Evolutionary conservation across 306 rosid species (phyloP).

Genomic region (Oxytropis ochrocephala): DNA sequence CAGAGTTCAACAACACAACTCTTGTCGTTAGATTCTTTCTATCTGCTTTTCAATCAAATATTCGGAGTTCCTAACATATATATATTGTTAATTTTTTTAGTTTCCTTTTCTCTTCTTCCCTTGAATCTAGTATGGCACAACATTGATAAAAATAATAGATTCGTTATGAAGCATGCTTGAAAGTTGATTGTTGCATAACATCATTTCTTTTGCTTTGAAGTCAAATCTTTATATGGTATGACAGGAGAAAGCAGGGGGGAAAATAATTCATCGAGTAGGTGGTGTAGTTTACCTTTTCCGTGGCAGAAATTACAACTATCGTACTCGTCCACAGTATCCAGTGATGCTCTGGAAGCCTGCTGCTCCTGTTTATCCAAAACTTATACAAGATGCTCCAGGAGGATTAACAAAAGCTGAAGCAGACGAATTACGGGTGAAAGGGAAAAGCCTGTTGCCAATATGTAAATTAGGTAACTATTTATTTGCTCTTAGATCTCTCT

Average conservation of each 20-base stretch:
- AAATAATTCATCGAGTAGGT: conserved; percentile 79
- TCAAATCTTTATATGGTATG: conserved; percentile 7
- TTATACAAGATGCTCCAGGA: conserved; percentile 89
- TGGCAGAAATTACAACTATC: conserved; percentile 85
- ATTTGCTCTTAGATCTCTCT: background rate
- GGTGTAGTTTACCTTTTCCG: conserved; percentile 81
- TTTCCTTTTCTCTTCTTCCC: background rate
- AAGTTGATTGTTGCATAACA: background rate
- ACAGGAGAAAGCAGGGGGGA: conserved; percentile 88
- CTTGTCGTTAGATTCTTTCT: background rate
- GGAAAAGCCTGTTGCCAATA: conserved; percentile 75
- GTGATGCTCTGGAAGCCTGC: conserved; percentile 99
- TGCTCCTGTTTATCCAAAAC: conserved; percentile 88
- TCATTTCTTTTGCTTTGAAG: background rate
- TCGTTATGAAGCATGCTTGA: background rate
- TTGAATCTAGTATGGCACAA: background rate
- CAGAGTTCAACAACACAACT: background rate
- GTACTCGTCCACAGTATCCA: conserved; percentile 83
- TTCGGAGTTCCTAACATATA: background rate
- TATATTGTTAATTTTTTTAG: background rate
- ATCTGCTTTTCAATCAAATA: background rate
- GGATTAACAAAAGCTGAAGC: conserved; percentile 83
- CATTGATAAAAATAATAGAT: background rate
- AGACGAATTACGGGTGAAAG: conserved; percentile 51
- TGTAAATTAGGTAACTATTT: conserved; percentile 75